Evolutionary conservation across 2,329 filamentous ascomycete species (phyloP).

Genomic region (Scedosporium minutisporum): DNA sequence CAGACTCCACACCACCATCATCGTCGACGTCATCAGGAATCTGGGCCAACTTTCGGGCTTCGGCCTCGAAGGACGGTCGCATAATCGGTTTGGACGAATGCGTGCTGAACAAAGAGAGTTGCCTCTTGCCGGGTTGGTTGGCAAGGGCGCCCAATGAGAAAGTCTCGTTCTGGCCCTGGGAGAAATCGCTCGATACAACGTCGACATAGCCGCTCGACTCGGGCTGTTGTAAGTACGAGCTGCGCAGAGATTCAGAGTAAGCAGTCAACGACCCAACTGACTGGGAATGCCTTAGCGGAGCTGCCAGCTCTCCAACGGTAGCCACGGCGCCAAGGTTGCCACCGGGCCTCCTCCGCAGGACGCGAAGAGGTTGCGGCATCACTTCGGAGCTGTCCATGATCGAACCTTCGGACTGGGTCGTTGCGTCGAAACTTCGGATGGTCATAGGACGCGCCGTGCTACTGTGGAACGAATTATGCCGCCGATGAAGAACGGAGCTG

Average conservation of each 20-base stretch:
- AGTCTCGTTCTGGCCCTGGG: slow-evolving; percentile 27
- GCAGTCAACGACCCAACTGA: slow-evolving; percentile 51
- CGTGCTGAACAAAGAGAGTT: slow-evolving; percentile 49
- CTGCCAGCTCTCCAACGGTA: slow-evolving; percentile 53
- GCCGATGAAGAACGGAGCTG: slow-evolving; percentile 41
- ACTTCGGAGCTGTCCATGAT: slow-evolving; percentile 9
- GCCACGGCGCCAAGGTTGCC: slow-evolving; percentile 62
- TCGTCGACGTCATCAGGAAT: slow-evolving; percentile 73
- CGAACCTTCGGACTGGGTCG: slow-evolving; percentile 42
- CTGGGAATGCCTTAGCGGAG: slow-evolving; percentile 39
- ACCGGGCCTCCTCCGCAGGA: slow-evolving; percentile 63
- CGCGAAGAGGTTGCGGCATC: slow-evolving; percentile 44
- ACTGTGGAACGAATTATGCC: slow-evolving; percentile 53
- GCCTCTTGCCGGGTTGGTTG: slow-evolving; percentile 23
- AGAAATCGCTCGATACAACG: slow-evolving; percentile 32
- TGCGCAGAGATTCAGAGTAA: slow-evolving; percentile 50
- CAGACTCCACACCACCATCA: slow-evolving; percentile 86
- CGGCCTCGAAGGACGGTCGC: slow-evolving; percentile 74
- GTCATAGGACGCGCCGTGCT: slow-evolving; percentile 39
- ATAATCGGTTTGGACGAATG: slow-evolving; percentile 53
- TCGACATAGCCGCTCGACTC: slow-evolving; percentile 32
- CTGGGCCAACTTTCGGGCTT: slow-evolving; percentile 76
- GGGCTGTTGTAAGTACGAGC: slow-evolving; percentile 35
- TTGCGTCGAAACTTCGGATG: slow-evolving; percentile 52
- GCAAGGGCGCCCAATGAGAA: slow-evolving; percentile 53